Evolutionary conservation across 2,329 filamentous ascomycete species (phyloP).

Genomic region (Monosporascus sp.): DNA sequence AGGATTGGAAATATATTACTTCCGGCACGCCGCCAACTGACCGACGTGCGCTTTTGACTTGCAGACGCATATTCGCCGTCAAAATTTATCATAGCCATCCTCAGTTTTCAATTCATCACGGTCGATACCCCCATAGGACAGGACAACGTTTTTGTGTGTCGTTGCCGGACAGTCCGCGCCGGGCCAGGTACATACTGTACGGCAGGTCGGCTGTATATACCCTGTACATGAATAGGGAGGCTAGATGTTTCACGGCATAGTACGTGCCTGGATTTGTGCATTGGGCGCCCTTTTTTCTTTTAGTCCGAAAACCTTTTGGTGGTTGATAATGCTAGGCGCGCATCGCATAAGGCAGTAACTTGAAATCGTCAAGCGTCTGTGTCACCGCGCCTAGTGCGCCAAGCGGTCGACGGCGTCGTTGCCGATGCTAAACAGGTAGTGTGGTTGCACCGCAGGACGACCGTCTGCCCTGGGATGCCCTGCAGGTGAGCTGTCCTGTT

Average conservation of each 20-base stretch:
- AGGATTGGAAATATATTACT: no score
- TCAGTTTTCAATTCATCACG: no score
- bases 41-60: no score
- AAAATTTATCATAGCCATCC: no score
- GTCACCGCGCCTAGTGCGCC: neutral
- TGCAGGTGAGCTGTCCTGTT: neutral
- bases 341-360: neutral
- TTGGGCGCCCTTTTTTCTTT: neutral
- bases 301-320: neutral
- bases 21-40: no score
- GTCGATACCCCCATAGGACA: no score
- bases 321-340: neutral
- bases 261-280: neutral
- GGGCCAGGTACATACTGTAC: neutral
- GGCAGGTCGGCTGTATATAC: neutral
- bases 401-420: neutral
- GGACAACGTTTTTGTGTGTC: no score
- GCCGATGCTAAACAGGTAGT: neutral
- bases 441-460: neutral
- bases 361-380: neutral
- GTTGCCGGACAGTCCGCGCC: neutral
- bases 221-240: neutral
- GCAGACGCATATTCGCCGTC: no score
- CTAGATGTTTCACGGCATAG: neutral
- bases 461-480: neutral